These are phyloP conservation scores for Mucor plumbeus DNA, from an alignment of 371 early-diverging fungal genomes.

Conservation along the genomic window DNA sequence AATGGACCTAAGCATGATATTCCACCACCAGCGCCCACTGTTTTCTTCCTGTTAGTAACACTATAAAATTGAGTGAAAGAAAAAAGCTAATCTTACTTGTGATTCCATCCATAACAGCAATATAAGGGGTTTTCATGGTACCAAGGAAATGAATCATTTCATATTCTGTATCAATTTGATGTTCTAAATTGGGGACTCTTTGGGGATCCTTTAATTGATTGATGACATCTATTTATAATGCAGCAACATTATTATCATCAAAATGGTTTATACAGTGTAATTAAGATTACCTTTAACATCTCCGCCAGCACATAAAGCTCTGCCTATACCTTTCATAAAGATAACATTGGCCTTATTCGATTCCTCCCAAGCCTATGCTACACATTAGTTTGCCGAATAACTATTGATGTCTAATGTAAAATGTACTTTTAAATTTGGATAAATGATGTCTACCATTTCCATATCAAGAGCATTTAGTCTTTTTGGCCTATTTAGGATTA, in stretches of 20 bases:
- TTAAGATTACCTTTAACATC: constrained; percentile 77
- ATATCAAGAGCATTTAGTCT: constrained; percentile 84
- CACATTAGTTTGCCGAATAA: no score
- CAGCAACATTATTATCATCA: no score
- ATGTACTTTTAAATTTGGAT: constrained; percentile 71
- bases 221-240: constrained; percentile 10
- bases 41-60: neutral
- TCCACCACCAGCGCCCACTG: constrained; percentile 96
- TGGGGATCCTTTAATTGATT: constrained; percentile 4
- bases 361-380: constrained; percentile 73
- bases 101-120: constrained; percentile 87
- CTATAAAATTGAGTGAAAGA: neutral
- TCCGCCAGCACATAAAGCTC: constrained; percentile 96
- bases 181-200: neutral
- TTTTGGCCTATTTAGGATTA: constrained; percentile 85
- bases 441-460: constrained; percentile 82
- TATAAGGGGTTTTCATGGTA: constrained; percentile 80
- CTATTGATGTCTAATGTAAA: neutral
- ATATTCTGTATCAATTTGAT: constrained; percentile 72
- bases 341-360: constrained; percentile 78
- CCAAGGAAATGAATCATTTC: constrained; percentile 85
- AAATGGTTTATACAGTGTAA: no score
- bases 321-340: constrained; percentile 73
- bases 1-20: constrained; percentile 89
- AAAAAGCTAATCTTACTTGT: constrained; percentile 64